Evolutionary conservation across 345 rosid species (phyloP).

Genomic region (Microcos paniculata): DNA sequence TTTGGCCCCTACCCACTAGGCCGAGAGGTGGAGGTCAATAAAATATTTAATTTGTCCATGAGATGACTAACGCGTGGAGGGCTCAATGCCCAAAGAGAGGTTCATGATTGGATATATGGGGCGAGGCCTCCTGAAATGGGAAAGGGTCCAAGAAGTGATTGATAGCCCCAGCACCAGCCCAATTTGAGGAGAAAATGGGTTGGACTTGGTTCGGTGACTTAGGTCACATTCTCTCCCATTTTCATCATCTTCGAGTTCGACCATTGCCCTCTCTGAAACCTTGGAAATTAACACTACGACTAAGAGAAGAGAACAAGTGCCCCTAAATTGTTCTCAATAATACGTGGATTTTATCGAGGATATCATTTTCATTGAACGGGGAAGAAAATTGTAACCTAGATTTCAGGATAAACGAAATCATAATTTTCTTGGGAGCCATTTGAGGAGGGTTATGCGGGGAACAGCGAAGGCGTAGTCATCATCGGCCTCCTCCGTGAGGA

Average conservation of each 20-base stretch:
- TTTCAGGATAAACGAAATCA: background rate
- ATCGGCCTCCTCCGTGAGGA: constrained; percentile 23
- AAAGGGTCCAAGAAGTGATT: too few relatives aligned
- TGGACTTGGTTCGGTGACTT: too few relatives aligned
- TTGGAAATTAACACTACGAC: background rate
- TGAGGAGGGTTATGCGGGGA: constrained; percentile 43
- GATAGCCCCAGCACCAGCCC: too few relatives aligned
- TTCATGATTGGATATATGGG: too few relatives aligned
- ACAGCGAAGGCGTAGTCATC: constrained; percentile 30
- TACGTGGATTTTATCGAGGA: background rate
- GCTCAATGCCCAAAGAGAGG: too few relatives aligned
- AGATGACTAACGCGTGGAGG: too few relatives aligned
- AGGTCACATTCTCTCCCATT: too few relatives aligned
- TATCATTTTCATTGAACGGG: background rate
- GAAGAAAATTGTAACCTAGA: background rate
- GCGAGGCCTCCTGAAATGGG: too few relatives aligned
- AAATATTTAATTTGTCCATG: too few relatives aligned
- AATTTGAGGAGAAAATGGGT: too few relatives aligned
- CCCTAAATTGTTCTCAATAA: constrained; percentile 30
- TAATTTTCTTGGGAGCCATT: constrained; percentile 16
- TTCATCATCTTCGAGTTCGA: constrained; percentile 21
- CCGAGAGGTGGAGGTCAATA: too few relatives aligned
- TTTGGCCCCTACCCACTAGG: too few relatives aligned
- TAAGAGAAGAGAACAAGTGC: background rate
- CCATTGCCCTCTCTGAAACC: constrained; percentile 6